Base-by-base conservation (phyloP, 139 green algal species). In the Spirogloea muscicola region DNA sequence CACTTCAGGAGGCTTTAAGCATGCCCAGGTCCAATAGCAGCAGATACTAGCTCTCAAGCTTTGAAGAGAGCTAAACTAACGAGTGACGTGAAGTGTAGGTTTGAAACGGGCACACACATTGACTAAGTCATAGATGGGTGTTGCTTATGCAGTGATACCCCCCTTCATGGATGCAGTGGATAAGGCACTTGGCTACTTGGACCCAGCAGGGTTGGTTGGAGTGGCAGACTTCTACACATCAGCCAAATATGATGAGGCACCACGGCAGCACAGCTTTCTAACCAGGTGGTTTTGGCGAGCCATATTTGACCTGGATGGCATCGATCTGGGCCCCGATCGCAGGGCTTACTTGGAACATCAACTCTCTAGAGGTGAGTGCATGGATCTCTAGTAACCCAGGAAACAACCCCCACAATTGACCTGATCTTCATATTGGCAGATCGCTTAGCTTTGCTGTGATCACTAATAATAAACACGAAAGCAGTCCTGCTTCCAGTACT, bases 271-370 rank as follows among this genome's bases (percentile, higher is more conserved):
- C n/a, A n/a, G n/a, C n/a, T n/a, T n/a, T n/a, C n/a, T n/a, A n/a
- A n/a, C 89, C 13, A 83, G 94, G 34, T 96, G 96, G 84, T 97
- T 98, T 85, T 98, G 94, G 94, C 87, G 89, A 83, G 91, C 72
- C 41, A 79, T 83, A 63, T 70, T 61, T 39, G 82, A 74, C 87
- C 91, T 89, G 18, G 94, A 98, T 82, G 92, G 89, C 84, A 97
- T 98, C 64, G 93, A 97, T 78, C 86, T 98, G 29, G 93, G 94
- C 27, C 93, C 94, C 25, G 94, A 98, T 85, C 81, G 94, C 1
- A 84, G 94, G 27, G 67, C 85, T 0, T 98, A 96, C 86, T 81
- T 98, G 43, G 94, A 98, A 70, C 90, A 94, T 86, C 86, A 88
- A 51, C 72, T 80, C 2, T 27, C 65, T 36, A 65, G 21, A 70